Evolutionary conservation across 805 yeast genomes (phyloP).

Genomic region (Starmera pachycereana): DNA sequence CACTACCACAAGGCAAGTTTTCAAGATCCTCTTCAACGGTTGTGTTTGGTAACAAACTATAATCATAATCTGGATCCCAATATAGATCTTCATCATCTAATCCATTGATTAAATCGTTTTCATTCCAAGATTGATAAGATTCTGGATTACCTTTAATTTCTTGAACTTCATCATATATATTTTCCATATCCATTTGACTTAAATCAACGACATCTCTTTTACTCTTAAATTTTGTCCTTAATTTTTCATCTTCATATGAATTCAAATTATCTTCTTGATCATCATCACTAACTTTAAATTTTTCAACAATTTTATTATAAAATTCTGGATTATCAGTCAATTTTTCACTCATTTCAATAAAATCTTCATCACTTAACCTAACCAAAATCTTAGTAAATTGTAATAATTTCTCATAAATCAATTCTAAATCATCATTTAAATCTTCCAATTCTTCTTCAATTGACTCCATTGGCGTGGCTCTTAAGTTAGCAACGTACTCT

Average conservation of each 20-base stretch:
- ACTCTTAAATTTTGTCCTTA: neutral
- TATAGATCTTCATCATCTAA: neutral
- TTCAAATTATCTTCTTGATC: neutral
- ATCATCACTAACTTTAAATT: neutral
- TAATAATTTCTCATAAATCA: neutral
- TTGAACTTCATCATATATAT: neutral
- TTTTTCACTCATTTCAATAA: neutral
- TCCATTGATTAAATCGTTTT: neutral
- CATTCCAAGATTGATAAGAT: neutral
- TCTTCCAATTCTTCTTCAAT: neutral
- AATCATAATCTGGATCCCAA: slow-evolving; percentile 1
- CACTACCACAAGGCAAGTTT: too few relatives aligned
- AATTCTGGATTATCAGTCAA: neutral
- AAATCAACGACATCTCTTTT: too few relatives aligned
- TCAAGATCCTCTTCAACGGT: neutral
- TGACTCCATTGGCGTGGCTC: neutral
- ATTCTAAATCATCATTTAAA: neutral
- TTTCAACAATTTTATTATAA: neutral
- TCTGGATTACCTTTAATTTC: neutral
- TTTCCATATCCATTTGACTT: too few relatives aligned
- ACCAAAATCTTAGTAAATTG: slow-evolving; percentile 1
- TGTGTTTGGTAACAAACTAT: neutral
- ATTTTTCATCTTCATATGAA: neutral
- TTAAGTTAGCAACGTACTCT: neutral
- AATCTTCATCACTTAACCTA: slow-evolving; percentile 1